Percentiles rank a stretch among this genome's conserved stretches.
These are phyloP conservation scores for Scutellaria baicalensis DNA, from an alignment of 257 asterid species.

Conservation along the genomic window DNA sequence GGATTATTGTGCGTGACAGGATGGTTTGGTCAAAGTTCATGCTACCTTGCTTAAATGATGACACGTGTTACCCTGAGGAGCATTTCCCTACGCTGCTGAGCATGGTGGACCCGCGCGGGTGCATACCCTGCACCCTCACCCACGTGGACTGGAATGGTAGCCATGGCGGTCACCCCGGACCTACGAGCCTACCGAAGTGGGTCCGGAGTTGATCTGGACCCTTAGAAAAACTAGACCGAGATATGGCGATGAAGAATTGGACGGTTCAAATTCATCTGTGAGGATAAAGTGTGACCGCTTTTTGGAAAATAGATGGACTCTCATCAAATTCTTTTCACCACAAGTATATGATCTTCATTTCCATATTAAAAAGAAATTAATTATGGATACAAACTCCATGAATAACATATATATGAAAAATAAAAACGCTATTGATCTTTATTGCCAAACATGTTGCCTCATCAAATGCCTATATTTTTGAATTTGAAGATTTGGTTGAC, in stretches of 20 bases:
- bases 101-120: conserved; percentile 67
- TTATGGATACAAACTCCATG: no score
- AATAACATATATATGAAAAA: no score
- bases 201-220: conserved; percentile 31
- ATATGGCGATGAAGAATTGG: conserved; percentile 35
- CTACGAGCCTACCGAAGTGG: conserved; percentile 40
- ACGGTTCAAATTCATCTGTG: conserved; percentile 31
- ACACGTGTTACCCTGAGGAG: conserved; percentile 86
- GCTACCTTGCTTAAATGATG: conserved; percentile 39
- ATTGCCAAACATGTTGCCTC: no score
- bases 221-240: conserved; percentile 36
- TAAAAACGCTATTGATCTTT: no score
- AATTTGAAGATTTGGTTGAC: no score
- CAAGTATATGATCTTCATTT: no score
- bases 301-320: no score
- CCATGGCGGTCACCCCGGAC: conserved; percentile 52
- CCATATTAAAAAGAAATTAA: no score
- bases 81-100: conserved; percentile 66
- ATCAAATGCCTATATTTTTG: no score
- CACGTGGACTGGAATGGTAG: conserved; percentile 68
- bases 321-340: no score
- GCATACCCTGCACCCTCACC: conserved; percentile 58
- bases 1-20: conserved; percentile 42
- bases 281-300: conserved; percentile 42
- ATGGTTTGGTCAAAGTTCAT: conserved; percentile 63